A percentile compares a stretch with the other conserved stretches of the same genome.
Evolutionary conservation across 306 rosid genomes (phyloP).

Genomic region (Calophaca sinica): DNA sequence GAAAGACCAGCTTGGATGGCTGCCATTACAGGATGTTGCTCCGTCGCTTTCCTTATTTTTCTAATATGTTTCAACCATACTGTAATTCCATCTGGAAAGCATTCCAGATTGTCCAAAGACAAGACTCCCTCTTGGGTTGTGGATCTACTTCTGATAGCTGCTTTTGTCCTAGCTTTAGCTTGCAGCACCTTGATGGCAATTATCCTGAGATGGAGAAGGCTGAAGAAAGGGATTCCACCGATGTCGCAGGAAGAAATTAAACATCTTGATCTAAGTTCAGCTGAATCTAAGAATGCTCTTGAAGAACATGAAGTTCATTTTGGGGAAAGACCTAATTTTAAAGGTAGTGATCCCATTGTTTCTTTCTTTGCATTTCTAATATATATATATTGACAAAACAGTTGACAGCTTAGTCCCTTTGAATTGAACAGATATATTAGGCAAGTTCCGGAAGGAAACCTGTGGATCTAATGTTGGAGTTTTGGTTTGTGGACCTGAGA

Average conservation of each 20-base stretch:
- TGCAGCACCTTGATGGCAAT: constrained; percentile 58
- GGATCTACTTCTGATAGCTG: constrained; percentile 68
- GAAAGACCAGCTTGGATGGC: constrained; percentile 73
- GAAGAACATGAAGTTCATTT: constrained; percentile 83
- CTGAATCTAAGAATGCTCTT: constrained; percentile 54
- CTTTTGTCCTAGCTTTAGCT: constrained; percentile 59
- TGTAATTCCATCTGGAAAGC: constrained; percentile 55
- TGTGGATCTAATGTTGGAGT: constrained; percentile 67
- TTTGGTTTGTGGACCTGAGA: constrained; percentile 83
- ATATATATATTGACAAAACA: background rate
- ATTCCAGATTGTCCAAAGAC: constrained; percentile 53
- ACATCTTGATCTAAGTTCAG: constrained; percentile 53
- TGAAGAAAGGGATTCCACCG: constrained; percentile 60
- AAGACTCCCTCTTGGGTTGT: constrained; percentile 68
- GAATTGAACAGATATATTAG: constrained; percentile 66
- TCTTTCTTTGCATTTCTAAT: constrained; percentile 6
- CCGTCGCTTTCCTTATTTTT: constrained; percentile 56
- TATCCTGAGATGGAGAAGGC: constrained; percentile 68
- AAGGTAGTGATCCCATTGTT: constrained; percentile 53
- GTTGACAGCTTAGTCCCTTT: background rate
- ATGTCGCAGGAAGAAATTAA: constrained; percentile 45
- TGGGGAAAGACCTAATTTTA: constrained; percentile 79
- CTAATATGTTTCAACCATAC: constrained; percentile 65
- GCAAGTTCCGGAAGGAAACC: constrained; percentile 54
- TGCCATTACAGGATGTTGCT: constrained; percentile 65